Base-by-base conservation (phyloP, 768 basidiomycete species). In the Suillus sp. region DNA sequence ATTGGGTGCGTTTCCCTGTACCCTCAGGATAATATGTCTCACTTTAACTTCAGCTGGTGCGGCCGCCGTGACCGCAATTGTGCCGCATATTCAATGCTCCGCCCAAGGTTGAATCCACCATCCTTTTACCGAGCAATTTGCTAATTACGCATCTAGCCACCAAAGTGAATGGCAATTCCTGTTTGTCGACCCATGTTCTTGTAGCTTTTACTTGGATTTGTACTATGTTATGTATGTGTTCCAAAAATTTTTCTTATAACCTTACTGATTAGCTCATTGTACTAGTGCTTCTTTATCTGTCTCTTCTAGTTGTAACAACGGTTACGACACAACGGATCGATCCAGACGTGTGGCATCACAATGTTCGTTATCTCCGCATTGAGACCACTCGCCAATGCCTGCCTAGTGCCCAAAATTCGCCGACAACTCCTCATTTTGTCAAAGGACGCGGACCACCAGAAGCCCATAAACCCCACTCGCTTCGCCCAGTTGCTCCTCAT, bases 141-240 rank as follows among this genome's bases (percentile, higher is more conserved):
- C 53, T 65, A 20, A 38, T 20, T n/a, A 43, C 2, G 40, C 45
- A 22, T 43, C 43, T 34, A 61, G 59, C 32, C 22, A 48, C 42
- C 25, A 10, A 27, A 35, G 25, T 50, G 59, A 59, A 62, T 48
- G 38, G 62, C 11, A n/a, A 53, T 34, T 32, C 30, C 16, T 92
- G 90, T 69, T 72, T 75, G 6, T 90, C 90, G 10, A 79, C 80
- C 25, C 78, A 74, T 51, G 78, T 88, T 34, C 75, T 91, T 34
- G 75, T 86, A 64, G 86, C 81, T 3, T 88, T 90, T 68, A 79
- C 84, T 58, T 90, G 88, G 88, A 74, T 78, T 47, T 80, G 75
- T 67, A 74, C 80, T 32, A 59, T 73, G 51, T 71, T 73, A 38
- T 70, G 84, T 86, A 61, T 62, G 83, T 79, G 32, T 32, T 60